phyloP scores from a whole-genome alignment of 768 basidiomycete genomes.

The Lyophyllum decastes region DNA sequence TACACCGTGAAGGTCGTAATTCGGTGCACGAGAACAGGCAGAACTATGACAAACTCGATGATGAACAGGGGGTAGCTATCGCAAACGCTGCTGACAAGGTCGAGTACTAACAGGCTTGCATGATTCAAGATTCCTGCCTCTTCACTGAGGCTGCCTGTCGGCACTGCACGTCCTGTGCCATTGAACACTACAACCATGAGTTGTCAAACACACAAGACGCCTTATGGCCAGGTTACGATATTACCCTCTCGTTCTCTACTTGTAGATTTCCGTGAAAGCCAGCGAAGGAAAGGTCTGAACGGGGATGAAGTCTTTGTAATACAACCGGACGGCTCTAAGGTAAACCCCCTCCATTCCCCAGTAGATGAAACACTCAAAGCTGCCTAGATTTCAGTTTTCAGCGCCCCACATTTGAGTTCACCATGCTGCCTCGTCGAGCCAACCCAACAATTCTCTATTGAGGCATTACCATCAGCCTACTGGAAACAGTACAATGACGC shows the following conservation, averaged over 20 bases:
- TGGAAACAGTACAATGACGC: conserved; percentile 52
- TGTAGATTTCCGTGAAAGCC: conserved; percentile 58
- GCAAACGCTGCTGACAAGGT: not conserved
- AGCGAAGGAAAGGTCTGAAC: conserved; percentile 44
- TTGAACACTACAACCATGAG: conserved; percentile 35
- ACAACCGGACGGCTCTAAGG: conserved; percentile 38
- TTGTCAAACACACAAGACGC: conserved; percentile 47
- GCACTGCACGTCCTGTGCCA: conserved; percentile 36
- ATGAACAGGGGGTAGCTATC: not conserved
- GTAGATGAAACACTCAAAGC: not conserved
- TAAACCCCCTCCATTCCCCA: conserved; percentile 12
- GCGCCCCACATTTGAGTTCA: conserved; percentile 50
- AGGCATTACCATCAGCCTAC: conserved; percentile 39
- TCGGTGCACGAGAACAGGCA: not conserved
- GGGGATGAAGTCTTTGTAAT: conserved; percentile 50
- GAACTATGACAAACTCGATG: not conserved
- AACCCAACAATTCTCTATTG: conserved; percentile 30
- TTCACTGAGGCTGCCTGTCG: conserved; percentile 26
- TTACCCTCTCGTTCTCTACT: conserved; percentile 50
- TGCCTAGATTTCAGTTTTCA: conserved; percentile 43
- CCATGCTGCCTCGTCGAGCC: conserved; percentile 52
- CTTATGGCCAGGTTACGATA: conserved; percentile 49
- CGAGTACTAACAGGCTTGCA: not conserved
- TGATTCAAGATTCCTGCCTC: not conserved
- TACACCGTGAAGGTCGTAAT: not conserved